phyloP scores from a whole-genome alignment of 2,329 filamentous ascomycete genomes.

The Diplodia intermedia region DNA sequence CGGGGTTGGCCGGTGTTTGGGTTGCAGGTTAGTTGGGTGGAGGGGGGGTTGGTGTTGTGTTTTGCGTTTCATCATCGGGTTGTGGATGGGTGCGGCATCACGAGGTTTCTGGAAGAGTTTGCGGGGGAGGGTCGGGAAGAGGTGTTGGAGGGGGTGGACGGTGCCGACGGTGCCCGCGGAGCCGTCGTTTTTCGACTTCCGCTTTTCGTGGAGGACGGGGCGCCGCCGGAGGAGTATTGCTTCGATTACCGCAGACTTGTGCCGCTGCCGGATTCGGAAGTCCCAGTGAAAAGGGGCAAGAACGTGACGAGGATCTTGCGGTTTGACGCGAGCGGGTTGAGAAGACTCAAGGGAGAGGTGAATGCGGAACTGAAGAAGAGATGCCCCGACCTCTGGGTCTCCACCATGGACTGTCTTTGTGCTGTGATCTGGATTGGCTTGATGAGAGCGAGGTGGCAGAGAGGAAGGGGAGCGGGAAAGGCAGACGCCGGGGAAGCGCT shows the following conservation, averaged over 20 bases:
- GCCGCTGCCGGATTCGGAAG: background rate
- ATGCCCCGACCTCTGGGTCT: background rate
- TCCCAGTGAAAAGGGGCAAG: background rate
- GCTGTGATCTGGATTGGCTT: constrained; percentile 18
- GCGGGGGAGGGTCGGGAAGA: background rate
- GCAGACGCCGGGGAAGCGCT: background rate
- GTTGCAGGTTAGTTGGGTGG: constrained; percentile 17
- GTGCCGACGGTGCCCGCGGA: background rate
- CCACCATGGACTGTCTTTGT: background rate
- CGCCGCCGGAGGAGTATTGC: background rate
- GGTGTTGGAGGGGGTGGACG: background rate
- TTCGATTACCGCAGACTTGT: background rate
- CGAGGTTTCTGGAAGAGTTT: background rate
- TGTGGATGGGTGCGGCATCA: background rate
- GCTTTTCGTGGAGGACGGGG: background rate
- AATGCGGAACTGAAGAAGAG: background rate
- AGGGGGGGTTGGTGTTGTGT: constrained; percentile 9
- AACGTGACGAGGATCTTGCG: background rate
- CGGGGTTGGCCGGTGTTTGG: background rate
- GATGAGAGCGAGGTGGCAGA: background rate
- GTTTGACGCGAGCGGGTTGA: background rate
- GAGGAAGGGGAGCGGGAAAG: background rate
- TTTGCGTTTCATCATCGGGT: constrained; percentile 14
- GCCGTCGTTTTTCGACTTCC: background rate
- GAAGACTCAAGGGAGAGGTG: background rate